A percentile compares a stretch with the other conserved stretches of the same genome.
Evolutionary conservation across 2,329 filamentous ascomycete species (phyloP).

Genomic region (Fusarium sp.): DNA sequence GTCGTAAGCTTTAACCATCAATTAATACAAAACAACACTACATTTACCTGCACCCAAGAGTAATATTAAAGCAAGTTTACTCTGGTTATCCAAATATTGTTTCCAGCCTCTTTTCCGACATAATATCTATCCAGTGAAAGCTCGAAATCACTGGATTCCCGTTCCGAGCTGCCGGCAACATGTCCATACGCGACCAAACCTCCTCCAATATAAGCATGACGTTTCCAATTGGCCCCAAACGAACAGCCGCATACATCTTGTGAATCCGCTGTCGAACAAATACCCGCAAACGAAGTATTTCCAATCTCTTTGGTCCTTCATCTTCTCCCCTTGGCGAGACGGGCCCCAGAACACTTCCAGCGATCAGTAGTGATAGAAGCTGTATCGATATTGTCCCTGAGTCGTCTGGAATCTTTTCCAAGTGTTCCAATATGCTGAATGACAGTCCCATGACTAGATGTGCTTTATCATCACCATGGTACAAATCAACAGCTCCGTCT

Average conservation of each 20-base stretch:
- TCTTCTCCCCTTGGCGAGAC: background rate
- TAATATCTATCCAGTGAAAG: constrained; percentile 26
- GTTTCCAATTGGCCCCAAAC: constrained; percentile 9
- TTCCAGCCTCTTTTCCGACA: constrained; percentile 19
- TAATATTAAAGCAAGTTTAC: background rate
- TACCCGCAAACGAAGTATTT: background rate
- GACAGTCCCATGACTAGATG: background rate
- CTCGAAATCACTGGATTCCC: background rate
- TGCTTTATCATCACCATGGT: background rate
- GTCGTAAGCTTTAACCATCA: too few relatives aligned
- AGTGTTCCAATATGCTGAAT: background rate
- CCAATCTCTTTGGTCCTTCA: background rate
- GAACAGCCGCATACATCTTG: background rate
- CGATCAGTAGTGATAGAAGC: constrained; percentile 11
- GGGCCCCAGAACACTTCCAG: constrained; percentile 1
- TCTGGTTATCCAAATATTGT: constrained; percentile 22
- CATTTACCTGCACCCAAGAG: background rate
- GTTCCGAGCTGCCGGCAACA: background rate
- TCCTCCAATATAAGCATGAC: constrained; percentile 10
- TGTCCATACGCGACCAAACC: constrained; percentile 25
- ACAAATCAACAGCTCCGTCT: background rate
- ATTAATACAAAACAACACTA: background rate
- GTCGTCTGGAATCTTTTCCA: constrained; percentile 5
- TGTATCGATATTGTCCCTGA: constrained; percentile 22
- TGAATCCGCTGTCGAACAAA: constrained; percentile 12